Conservation (phyloP, 768 basidiomycete genomes). For the Leccinellum albellum region DNA sequence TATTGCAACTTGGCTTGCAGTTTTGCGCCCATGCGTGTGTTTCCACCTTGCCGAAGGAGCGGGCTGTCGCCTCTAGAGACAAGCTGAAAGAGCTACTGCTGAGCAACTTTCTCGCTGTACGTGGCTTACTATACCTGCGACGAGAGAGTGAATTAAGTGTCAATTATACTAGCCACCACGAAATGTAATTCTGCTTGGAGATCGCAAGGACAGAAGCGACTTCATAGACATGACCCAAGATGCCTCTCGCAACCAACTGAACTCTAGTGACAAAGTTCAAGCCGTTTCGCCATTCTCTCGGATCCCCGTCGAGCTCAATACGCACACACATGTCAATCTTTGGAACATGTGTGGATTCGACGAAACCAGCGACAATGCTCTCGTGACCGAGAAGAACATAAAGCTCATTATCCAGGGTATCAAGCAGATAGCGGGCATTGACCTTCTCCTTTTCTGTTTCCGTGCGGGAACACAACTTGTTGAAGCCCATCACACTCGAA, state of each 20-base stretch:
- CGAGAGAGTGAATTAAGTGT: background rate
- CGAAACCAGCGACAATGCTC: conserved; percentile 7
- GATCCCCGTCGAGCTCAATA: conserved; percentile 1
- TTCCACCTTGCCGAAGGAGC: conserved; percentile 17
- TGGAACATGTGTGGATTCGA: conserved; percentile 16
- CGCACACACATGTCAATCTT: conserved; percentile 13
- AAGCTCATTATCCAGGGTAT: conserved; percentile 15
- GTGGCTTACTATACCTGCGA: background rate
- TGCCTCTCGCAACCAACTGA: background rate
- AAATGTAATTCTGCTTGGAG: conserved; percentile 18
- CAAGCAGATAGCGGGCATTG: conserved; percentile 10
- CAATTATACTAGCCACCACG: conserved; percentile 14
- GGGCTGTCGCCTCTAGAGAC: conserved; percentile 6
- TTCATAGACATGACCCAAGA: conserved; percentile 1
- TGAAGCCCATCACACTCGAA: conserved; percentile 17
- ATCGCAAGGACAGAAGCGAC: conserved; percentile 11
- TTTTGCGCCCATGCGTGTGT: conserved; percentile 37
- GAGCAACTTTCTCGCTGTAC: conserved; percentile 8
- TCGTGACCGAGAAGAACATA: conserved; percentile 14
- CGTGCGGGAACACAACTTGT: conserved; percentile 16
- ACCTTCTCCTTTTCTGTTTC: conserved; percentile 29
- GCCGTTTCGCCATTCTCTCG: background rate
- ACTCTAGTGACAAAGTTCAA: background rate
- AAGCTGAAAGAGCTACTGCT: conserved; percentile 11
- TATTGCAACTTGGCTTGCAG: conserved; percentile 29